A percentile compares a stretch with the other conserved stretches of the same genome.
Evolutionary conservation across 352 stramenopile species (phyloP).

Genomic region (Pseudoperonospora humuli): DNA sequence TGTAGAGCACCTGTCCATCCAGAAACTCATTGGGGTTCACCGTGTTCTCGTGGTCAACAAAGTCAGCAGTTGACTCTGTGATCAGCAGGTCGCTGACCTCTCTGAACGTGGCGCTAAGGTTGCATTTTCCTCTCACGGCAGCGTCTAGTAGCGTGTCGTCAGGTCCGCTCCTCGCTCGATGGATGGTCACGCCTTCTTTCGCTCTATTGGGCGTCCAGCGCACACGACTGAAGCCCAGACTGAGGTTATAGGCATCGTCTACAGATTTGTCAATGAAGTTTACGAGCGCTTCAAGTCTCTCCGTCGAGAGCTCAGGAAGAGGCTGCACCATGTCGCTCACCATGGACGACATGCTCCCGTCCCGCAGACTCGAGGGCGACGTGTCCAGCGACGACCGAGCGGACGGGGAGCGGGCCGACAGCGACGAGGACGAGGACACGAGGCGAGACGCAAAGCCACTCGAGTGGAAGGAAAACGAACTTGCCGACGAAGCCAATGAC

Average conservation of each 20-base stretch:
- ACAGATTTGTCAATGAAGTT: constrained; percentile 73
- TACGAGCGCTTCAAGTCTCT: constrained; percentile 38
- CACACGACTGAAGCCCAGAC: constrained; percentile 65
- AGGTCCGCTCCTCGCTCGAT: constrained; percentile 42
- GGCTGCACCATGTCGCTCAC: constrained; percentile 12
- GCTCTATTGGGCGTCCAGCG: constrained; percentile 61
- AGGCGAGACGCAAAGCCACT: constrained; percentile 9
- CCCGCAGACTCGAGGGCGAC: constrained; percentile 25
- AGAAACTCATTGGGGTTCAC: constrained; percentile 73
- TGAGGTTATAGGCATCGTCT: constrained; percentile 76
- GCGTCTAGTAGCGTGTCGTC: constrained; percentile 59
- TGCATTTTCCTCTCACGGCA: constrained; percentile 63
- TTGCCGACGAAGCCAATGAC: constrained; percentile 7
- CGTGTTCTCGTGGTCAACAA: constrained; percentile 48
- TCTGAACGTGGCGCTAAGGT: constrained; percentile 58
- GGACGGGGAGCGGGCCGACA: constrained; percentile 10
- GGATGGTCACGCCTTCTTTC: constrained; percentile 62
- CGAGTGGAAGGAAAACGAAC: constrained; percentile 10
- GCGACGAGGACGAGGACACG: constrained; percentile 4
- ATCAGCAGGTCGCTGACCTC: constrained; percentile 76
- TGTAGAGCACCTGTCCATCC: constrained; percentile 68
- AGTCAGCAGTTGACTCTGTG: constrained; percentile 60
- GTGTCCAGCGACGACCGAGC: constrained; percentile 18
- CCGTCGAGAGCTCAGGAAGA: constrained; percentile 31
- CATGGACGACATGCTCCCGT: constrained; percentile 23